Conservation (phyloP, 305 asterid species). For the Fraxinus xanthoxyloides region DNA sequence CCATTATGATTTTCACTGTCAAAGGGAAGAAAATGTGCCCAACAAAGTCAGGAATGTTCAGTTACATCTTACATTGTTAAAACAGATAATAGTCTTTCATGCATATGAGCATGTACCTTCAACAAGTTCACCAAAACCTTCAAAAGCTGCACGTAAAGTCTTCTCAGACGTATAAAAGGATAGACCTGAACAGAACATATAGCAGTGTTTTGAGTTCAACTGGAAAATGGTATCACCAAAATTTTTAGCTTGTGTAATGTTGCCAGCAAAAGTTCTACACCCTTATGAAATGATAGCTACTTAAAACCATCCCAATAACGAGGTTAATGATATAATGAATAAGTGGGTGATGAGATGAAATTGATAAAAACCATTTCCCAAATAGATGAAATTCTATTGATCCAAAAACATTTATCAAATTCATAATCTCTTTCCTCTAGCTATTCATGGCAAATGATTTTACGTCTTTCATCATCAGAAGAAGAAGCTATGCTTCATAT, state of each 20-base stretch:
- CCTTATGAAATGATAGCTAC: background rate
- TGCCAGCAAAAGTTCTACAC: background rate
- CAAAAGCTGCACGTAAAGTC: constrained; percentile 83
- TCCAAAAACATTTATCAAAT: background rate
- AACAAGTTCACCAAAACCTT: constrained; percentile 77
- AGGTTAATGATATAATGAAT: background rate
- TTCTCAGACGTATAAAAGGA: constrained; percentile 94
- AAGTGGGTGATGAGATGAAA: background rate
- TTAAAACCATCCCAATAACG: background rate
- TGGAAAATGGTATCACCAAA: background rate
- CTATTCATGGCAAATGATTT: background rate
- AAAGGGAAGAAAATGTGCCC: background rate
- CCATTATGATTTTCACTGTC: constrained; percentile 91
- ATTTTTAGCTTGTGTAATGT: background rate
- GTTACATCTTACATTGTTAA: background rate
- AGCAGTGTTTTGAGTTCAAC: constrained; percentile 12
- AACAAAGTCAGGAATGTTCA: background rate
- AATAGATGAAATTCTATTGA: background rate
- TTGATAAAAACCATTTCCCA: background rate
- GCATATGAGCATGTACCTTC: constrained; percentile 46
- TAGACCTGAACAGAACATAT: constrained; percentile 51
- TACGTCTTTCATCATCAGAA: too few relatives aligned
- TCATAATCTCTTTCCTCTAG: background rate
- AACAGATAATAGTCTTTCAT: background rate
- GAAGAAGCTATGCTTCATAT: too few relatives aligned